Base-by-base conservation (phyloP, 75 land plant genomes). In the Gnetum montanum region DNA sequence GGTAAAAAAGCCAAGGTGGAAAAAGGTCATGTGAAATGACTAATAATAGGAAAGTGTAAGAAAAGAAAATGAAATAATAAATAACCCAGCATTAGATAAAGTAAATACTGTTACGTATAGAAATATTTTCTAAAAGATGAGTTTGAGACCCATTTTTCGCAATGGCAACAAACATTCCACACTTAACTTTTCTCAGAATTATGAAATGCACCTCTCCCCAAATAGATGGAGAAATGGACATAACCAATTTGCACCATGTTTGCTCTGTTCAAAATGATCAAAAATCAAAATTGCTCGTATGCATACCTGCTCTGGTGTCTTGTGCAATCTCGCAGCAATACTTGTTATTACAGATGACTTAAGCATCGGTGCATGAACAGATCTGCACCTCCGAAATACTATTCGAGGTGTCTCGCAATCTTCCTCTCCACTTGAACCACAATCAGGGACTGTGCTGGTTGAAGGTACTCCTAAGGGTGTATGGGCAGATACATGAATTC, bases 401-500 rank as follows among this genome's bases (percentile, higher is more conserved):
- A 70, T 67, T 31, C 76, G 64, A 34, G 80, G 77, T 43, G 80
- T 72, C 45, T 70, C 77, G 22, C 64, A 64, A 60, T 77, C 88
- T 59, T 80, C 82, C 38, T 81, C 85, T 41, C 65, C 75, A 49
- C 65, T 61, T 27, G 76, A 69, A n/a, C 67, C 70, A 54, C 70
- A 68, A 28, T 73, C 76, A 11, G 34, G 28, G 28, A 64, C 54
- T 6, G 63, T 63, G 54, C 34, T 60, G 19, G 64, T 59, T 13
- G 79, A 61, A 27, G 86, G 86, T 12, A 78, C 74, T 38, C 90
- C 90, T 28, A 85, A 61, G 10, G 90, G 86, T 13, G 86, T 85
- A 35, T 81, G 85, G 53, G 90, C 90, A 24, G 86, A 85, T 23
- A 85, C 86, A 67, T 85, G 90, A 34, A 85, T 85, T 13, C 82